Evolutionary conservation across 2,329 filamentous ascomycete species (phyloP).

Genomic region (Aspergillus clavatus): DNA sequence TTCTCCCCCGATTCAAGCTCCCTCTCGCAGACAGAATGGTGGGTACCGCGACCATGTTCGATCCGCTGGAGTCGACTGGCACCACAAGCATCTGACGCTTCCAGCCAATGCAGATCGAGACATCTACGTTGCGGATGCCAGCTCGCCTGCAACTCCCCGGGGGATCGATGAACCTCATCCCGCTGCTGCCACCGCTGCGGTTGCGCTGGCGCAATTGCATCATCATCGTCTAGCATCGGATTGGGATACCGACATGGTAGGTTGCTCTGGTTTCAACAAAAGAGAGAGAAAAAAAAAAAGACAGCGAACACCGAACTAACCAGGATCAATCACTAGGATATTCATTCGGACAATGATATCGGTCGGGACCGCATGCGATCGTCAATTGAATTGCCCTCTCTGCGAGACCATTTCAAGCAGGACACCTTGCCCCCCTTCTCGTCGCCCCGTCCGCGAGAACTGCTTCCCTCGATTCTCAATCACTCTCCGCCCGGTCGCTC

Average conservation of each 20-base stretch:
- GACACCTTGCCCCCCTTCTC: slow-evolving; percentile 65
- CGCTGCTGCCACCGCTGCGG: slow-evolving; percentile 72
- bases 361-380: slow-evolving; percentile 57
- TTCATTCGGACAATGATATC: slow-evolving; percentile 66
- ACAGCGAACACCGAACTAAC: slow-evolving; percentile 10
- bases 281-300: not conserved
- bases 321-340: slow-evolving; percentile 49
- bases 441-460: slow-evolving; percentile 60
- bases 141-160: slow-evolving; percentile 64
- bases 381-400: slow-evolving; percentile 68
- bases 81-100: slow-evolving; percentile 6
- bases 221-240: slow-evolving; percentile 71
- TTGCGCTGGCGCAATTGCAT: slow-evolving; percentile 79
- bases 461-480: slow-evolving; percentile 73
- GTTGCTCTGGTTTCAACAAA: no score
- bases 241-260: slow-evolving; percentile 72
- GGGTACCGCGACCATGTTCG: slow-evolving; percentile 24
- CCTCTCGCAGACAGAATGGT: slow-evolving; percentile 35
- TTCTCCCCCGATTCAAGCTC: slow-evolving; percentile 38
- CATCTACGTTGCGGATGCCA: slow-evolving; percentile 63
- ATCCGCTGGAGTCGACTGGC: not conserved
- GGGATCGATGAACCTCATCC: slow-evolving; percentile 64
- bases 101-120: slow-evolving; percentile 59
- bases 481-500: slow-evolving; percentile 82
- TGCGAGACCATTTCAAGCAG: slow-evolving; percentile 65